Conservation (phyloP, 441 rosid genomes). For the Melastoma candidum region DNA sequence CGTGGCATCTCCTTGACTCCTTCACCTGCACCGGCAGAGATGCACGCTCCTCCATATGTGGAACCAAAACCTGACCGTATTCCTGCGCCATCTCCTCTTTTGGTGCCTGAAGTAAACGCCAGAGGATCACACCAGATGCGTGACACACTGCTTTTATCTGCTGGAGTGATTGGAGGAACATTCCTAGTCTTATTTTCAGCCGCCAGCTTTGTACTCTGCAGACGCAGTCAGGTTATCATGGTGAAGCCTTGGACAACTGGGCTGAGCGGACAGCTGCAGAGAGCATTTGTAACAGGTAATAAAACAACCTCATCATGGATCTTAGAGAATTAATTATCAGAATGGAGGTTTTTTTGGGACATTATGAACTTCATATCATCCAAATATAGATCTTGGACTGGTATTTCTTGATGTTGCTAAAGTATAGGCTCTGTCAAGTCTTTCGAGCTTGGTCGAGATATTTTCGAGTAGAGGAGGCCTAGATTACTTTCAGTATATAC, state of each 20-base stretch:
- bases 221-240: conserved; percentile 50
- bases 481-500: too few relatives aligned
- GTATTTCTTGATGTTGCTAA: too few relatives aligned
- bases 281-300: conserved; percentile 72
- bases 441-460: too few relatives aligned
- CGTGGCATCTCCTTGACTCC: conserved; percentile 19
- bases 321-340: too few relatives aligned
- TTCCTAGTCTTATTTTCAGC: conserved; percentile 34
- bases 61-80: neutral
- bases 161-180: conserved; percentile 35
- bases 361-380: too few relatives aligned
- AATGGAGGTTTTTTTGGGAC: too few relatives aligned
- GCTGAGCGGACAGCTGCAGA: conserved; percentile 84
- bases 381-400: too few relatives aligned
- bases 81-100: conserved; percentile 5
- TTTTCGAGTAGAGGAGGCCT: too few relatives aligned
- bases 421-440: too few relatives aligned
- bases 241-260: conserved; percentile 86
- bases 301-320: too few relatives aligned
- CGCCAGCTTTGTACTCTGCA: conserved; percentile 27
- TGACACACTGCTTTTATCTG: conserved; percentile 17
- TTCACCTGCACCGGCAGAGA: conserved; percentile 25
- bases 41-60: neutral
- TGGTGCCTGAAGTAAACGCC: too few relatives aligned
- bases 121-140: conserved; percentile 9